phyloP scores from a whole-genome alignment of 2,329 filamentous ascomycete genomes.

The Colletotrichum shisoi region DNA sequence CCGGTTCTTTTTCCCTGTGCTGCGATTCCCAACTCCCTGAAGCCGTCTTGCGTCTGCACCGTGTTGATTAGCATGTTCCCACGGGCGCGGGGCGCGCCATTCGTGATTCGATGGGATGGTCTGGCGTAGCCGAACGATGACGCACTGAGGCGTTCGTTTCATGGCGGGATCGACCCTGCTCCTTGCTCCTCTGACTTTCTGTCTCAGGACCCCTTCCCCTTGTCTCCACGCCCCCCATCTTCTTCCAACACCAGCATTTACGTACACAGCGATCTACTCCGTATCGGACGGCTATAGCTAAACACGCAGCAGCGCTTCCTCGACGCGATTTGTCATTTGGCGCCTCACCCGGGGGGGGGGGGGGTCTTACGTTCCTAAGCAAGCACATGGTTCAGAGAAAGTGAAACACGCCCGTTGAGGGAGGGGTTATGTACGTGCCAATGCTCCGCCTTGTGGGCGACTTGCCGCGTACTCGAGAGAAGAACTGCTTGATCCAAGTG shows the following conservation, averaged over 20 bases:
- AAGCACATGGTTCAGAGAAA: neutral
- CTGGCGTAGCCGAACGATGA: conserved; percentile 32
- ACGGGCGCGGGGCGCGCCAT: conserved; percentile 17
- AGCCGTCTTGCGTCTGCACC: neutral
- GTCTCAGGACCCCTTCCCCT: conserved; percentile 1
- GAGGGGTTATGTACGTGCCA: neutral
- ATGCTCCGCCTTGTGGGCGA: neutral
- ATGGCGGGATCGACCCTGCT: conserved; percentile 36
- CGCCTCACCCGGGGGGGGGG: neutral
- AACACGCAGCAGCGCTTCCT: neutral
- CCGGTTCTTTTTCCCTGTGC: neutral
- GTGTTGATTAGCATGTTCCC: conserved; percentile 16
- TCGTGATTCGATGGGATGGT: conserved; percentile 25
- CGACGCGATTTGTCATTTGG: neutral
- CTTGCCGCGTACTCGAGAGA: neutral
- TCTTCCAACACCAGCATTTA: neutral
- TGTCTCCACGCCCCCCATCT: neutral
- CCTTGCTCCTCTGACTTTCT: conserved; percentile 6
- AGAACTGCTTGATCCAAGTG: neutral
- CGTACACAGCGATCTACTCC: neutral
- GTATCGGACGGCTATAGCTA: neutral
- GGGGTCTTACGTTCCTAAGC: neutral
- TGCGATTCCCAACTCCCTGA: no score
- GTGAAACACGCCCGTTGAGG: conserved; percentile 20
- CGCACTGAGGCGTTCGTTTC: conserved; percentile 38